Evolutionary conservation across 129 eudicot species (phyloP).

Genomic region (Chrysanthemum seticuspe): DNA sequence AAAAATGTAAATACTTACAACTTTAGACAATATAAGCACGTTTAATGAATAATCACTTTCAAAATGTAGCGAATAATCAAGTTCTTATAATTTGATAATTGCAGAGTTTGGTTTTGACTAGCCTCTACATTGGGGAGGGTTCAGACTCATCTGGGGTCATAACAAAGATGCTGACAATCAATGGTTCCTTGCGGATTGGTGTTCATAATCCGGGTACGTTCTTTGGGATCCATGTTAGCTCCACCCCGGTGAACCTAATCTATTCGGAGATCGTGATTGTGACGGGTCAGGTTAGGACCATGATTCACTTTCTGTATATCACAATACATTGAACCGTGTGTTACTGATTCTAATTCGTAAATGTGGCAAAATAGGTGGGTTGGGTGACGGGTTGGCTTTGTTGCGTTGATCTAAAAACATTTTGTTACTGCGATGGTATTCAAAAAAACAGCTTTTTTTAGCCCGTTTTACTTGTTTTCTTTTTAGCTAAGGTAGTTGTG

Average conservation of each 20-base stretch:
- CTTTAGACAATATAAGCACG: no score
- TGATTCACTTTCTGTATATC: constrained; percentile 1
- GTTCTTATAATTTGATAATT: not conserved
- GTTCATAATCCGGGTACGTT: constrained; percentile 91
- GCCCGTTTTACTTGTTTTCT: not conserved
- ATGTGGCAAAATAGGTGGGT: not conserved
- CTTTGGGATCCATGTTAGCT: constrained; percentile 88
- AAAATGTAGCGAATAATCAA: no score
- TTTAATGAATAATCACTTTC: no score
- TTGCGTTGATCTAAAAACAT: not conserved
- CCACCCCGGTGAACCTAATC: constrained; percentile 73
- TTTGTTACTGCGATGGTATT: not conserved
- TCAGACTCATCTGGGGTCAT: constrained; percentile 84
- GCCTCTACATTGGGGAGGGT: constrained; percentile 67
- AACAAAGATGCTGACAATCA: constrained; percentile 77
- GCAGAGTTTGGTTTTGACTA: constrained; percentile 75
- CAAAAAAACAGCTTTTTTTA: no score
- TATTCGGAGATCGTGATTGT: constrained; percentile 73
- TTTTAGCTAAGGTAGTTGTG: not conserved
- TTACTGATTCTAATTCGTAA: not conserved
- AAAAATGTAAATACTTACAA: no score
- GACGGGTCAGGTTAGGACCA: constrained; percentile 70
- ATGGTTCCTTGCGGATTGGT: constrained; percentile 65
- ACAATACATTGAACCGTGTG: constrained; percentile 1
- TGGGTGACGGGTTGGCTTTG: not conserved